A percentile compares a stretch with the other conserved stretches of the same genome.
Evolutionary conservation across 2,329 filamentous ascomycete species (phyloP).

Genomic region (Fusarium verrucosum): DNA sequence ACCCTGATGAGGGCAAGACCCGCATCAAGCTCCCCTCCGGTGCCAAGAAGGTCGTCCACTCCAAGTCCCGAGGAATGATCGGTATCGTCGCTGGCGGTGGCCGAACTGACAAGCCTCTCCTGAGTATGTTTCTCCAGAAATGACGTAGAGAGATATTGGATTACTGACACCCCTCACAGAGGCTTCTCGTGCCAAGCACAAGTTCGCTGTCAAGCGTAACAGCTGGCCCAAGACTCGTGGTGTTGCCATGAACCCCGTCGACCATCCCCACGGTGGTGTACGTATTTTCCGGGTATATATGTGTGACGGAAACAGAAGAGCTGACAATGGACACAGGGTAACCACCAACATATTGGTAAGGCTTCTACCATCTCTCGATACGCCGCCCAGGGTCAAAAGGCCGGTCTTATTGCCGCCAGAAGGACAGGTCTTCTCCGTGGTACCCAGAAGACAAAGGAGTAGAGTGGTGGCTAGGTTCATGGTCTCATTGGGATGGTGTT

Average conservation of each 20-base stretch:
- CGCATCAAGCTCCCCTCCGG: conserved; percentile 99
- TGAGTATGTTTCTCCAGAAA: conserved; percentile 72
- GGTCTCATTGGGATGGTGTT: conserved; percentile 73
- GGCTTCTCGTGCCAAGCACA: conserved; percentile 99
- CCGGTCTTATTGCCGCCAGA: conserved; percentile 99
- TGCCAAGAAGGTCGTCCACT: conserved; percentile 98
- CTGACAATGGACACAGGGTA: conserved; percentile 73
- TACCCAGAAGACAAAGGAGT: conserved; percentile 99
- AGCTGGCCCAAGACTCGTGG: conserved; percentile 99
- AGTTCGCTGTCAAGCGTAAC: conserved; percentile 99
- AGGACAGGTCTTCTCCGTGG: conserved; percentile 99
- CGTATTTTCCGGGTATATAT: conserved; percentile 47
- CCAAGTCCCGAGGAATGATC: conserved; percentile 94
- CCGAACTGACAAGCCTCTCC: conserved; percentile 98
- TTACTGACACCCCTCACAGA: conserved; percentile 67
- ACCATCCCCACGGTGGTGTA: conserved; percentile 96
- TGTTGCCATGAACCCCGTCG: conserved; percentile 99
- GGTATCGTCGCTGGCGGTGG: conserved; percentile 99
- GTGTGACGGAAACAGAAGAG: conserved; percentile 43
- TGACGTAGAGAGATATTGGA: conserved; percentile 1
- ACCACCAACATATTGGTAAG: conserved; percentile 99
- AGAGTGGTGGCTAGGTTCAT: conserved; percentile 62
- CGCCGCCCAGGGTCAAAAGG: conserved; percentile 98
- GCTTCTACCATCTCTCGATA: conserved; percentile 99
- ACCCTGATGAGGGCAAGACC: conserved; percentile 99